A percentile compares a stretch with the other conserved stretches of the same genome.
These are phyloP conservation scores for Fraxinus sp. DNA, from an alignment of 305 asterid genomes.

Conservation along the genomic window DNA sequence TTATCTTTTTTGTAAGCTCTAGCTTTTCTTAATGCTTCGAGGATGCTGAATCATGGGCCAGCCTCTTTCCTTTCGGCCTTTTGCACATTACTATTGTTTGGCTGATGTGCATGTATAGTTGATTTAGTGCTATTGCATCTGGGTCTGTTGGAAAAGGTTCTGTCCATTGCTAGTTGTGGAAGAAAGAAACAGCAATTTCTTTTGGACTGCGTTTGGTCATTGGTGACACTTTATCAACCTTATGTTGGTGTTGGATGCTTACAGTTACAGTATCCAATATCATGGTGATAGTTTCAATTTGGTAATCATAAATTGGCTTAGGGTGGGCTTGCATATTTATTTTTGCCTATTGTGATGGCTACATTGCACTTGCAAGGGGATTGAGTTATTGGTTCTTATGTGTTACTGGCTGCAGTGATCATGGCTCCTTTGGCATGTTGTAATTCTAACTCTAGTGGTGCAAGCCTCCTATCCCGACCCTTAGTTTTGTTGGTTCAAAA, in stretches of 20 bases:
- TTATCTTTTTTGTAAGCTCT: not conserved
- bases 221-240: not conserved
- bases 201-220: not conserved
- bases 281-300: not conserved
- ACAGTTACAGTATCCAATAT: not conserved
- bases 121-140: conserved; percentile 1
- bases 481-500: not conserved
- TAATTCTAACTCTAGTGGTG: not conserved
- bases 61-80: not conserved
- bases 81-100: not conserved
- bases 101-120: not conserved
- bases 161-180: not conserved
- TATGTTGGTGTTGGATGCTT: not conserved
- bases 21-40: not conserved
- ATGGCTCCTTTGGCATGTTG: not conserved
- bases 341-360: not conserved
- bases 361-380: not conserved
- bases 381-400: not conserved
- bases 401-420: not conserved
- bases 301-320: not conserved
- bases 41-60: not conserved
- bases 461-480: not conserved
- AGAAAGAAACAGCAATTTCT: not conserved
- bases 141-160: not conserved
- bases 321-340: not conserved